Percentiles rank a stretch among this genome's conserved stretches.
Conservation (phyloP, 306 rosid genomes). For the Argentina anserina region DNA sequence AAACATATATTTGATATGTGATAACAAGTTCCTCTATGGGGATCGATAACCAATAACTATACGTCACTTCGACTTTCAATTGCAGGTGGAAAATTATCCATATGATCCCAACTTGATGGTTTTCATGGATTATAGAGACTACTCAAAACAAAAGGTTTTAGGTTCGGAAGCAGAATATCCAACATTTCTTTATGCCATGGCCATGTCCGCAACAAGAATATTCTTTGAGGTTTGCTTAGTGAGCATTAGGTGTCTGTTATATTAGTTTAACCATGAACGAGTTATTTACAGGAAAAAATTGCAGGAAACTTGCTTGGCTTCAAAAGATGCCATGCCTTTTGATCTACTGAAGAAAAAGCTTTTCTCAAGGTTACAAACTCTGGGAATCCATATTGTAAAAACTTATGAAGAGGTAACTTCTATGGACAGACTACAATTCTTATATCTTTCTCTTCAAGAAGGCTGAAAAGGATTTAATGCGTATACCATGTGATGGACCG, state of each 20-base stretch:
- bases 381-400: constrained; percentile 77
- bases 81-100: constrained; percentile 90
- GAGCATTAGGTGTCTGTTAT: constrained; percentile 17
- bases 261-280: constrained; percentile 13
- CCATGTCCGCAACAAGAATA: constrained; percentile 81
- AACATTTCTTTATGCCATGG: constrained; percentile 95
- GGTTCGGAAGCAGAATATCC: constrained; percentile 70
- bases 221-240: constrained; percentile 80
- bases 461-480: too few species aligned
- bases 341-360: constrained; percentile 85
- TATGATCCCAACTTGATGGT: constrained; percentile 95
- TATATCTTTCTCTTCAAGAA: neutral
- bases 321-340: constrained; percentile 95
- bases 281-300: constrained; percentile 21
- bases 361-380: constrained; percentile 67
- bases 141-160: constrained; percentile 51
- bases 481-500: neutral
- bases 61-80: neutral
- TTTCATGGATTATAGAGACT: constrained; percentile 98
- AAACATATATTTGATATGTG: neutral
- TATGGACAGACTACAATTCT: constrained; percentile 21
- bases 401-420: constrained; percentile 79
- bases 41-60: neutral
- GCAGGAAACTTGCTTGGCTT: constrained; percentile 98
- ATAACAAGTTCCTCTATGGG: neutral